Percentiles rank a stretch among this genome's conserved stretches.
Conservation (phyloP, 1,284 basidiomycete genomes). For the Agaricales sp. region DNA sequence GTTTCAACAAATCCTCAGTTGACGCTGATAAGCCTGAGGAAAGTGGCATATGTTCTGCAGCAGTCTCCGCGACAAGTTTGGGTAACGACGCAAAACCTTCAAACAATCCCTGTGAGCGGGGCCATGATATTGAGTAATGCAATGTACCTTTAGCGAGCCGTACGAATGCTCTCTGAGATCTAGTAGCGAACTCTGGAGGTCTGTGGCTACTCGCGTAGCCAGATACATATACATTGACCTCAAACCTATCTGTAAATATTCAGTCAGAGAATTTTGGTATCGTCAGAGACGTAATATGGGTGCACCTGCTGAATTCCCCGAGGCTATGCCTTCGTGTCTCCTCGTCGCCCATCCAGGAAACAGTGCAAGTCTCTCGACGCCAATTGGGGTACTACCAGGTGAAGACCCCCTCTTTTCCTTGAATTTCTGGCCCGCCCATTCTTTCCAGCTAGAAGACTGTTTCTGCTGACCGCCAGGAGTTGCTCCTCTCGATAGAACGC, state of each 20-base stretch:
- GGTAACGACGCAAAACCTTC: conserved; percentile 59
- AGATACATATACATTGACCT: conserved; percentile 63
- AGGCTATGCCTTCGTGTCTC: conserved; percentile 19
- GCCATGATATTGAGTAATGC: not conserved
- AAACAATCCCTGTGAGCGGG: conserved; percentile 3
- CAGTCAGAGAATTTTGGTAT: not conserved
- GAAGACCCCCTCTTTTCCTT: conserved; percentile 14
- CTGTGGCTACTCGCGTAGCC: conserved; percentile 63
- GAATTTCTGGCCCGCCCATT: conserved; percentile 36
- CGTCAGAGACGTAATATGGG: not conserved
- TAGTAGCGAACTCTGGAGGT: conserved; percentile 50
- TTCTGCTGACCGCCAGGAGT: too few species aligned
- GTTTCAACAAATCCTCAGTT: conserved; percentile 36
- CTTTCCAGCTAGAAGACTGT: conserved; percentile 24
- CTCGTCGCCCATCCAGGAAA: conserved; percentile 45
- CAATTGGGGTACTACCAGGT: conserved; percentile 11
- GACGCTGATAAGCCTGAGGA: conserved; percentile 20
- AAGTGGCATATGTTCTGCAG: conserved; percentile 13
- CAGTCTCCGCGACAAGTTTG: conserved; percentile 24
- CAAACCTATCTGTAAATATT: conserved; percentile 38
- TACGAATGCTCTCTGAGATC: conserved; percentile 69
- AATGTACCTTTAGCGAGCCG: conserved; percentile 65
- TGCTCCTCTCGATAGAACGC: too few species aligned
- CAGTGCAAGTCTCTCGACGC: conserved; percentile 28
- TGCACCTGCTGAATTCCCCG: conserved; percentile 15